Evolutionary conservation across 2,329 filamentous ascomycete genomes (phyloP), one percentile per base, ranked within the genome.

Genomic region (Truncatella angustata): DNA sequence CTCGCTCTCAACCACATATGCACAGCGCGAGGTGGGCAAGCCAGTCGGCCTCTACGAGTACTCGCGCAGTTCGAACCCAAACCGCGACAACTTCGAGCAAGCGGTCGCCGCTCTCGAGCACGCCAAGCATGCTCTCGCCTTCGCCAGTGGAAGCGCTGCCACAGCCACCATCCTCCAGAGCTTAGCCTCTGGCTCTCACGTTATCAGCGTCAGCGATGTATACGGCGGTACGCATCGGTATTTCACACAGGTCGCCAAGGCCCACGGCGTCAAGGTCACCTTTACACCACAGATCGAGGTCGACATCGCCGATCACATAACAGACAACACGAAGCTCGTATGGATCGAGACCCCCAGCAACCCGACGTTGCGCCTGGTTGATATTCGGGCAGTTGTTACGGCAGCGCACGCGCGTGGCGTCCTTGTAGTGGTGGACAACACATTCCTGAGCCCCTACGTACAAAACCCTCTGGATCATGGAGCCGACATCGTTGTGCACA

Each of bases 331-430:
- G 49, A 95, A 93, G 70, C 80, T 99, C 56, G 87, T 99, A 66
- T 99, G 94, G 94, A 97, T 99, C 66, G 91, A 99, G 76, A 87
- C 85, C 9, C 94, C 94, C 21, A 94, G 89, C 63, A 99, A 99
- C 76, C 94, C 94, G 0, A 99, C 94, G 5, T 80, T 99, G 52
- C 85, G 89, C 24, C 81, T 99, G 44, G 93, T 97, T 58, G 93
- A 99, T 73, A 96, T 99, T 67, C 81, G 89, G 62, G 87, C 90
- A 49, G 88, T 99, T 36, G 87, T 89, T 24, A 84, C 84, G 24
- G 81, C 88, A 51, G 94, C 94, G 16, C 94, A 97, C 71, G 79
- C 87, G 63, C 89, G 90, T 66, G 93, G 92, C 56, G 90, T 97
- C 64, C 79, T 90, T 67, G 94, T 99, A 39, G 94, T 99, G n/a